Evolutionary conservation across 176 grass and related monocot genomes (phyloP), one percentile per base, ranked within the genome.

Genomic region (Poa annua): DNA sequence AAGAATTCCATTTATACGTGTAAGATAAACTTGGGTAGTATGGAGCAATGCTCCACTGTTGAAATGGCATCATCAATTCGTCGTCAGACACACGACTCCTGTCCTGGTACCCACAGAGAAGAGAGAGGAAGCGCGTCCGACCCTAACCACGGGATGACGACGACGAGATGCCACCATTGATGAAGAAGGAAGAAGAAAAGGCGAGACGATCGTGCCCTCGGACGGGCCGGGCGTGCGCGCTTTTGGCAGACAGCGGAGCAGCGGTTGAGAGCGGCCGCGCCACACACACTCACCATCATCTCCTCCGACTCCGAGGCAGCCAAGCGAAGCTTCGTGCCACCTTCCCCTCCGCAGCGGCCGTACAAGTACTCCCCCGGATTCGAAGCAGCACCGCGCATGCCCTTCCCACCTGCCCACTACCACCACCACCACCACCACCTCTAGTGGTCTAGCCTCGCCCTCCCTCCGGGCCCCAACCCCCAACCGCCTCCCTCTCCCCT

Each of bases 281-380:
- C 77, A 0, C 76, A 24, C 19, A 35, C 66, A 70, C 36, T 15
- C 6, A 13, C 3, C 3, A 11, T 26, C 36, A 24, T n/a, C 39
- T 14, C 5, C 32, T 12, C 24, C 63, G 16, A 33, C 26, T 15
- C 25, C 26, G 1, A 35, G 14, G 13, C 59, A 29, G 4, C 11
- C 6, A 0, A 14, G 52, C 8, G 86, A 87, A 87, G 80, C 86
- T 87, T 87, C 86, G 16, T 77, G 41, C 52, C 80, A 87, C 63
- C 86, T 87, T 83, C 86, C 52, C 0, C 2, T 16, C 24, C 22
- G 7, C 44, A 25, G 15, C 59, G 6, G 41, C 50, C 57, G 25
- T 79, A 65, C 77, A 79, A 64, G 76, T 79, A 65, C n/a, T 11
- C 36, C 3, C 2, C 36, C 44, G 45, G 22, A 2, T 49, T 0